Conservation (phyloP, 495 filamentous ascomycete species). For the Parathielavia hyrcaniae region DNA sequence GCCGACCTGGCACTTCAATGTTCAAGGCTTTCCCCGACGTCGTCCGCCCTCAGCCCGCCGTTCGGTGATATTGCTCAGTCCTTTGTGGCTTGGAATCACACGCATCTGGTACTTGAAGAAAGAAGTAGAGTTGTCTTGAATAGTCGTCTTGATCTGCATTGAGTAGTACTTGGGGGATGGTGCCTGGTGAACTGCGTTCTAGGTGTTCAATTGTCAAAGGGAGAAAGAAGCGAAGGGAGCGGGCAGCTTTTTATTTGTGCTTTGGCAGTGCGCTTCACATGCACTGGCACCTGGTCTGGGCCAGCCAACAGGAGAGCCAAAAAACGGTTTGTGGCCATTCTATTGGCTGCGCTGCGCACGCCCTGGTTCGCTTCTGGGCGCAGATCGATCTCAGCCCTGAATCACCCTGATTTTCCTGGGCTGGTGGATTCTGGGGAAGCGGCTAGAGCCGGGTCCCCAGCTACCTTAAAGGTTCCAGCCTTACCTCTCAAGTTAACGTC, state of each 20-base stretch:
- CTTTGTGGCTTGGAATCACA: constrained; percentile 35
- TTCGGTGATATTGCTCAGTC: constrained; percentile 37
- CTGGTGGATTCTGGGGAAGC: neutral
- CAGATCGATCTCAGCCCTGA: constrained; percentile 13
- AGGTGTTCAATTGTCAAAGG: constrained; percentile 4
- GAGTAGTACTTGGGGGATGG: constrained; percentile 17
- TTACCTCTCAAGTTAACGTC: no score
- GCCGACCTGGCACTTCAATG: neutral
- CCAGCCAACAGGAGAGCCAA: constrained; percentile 1
- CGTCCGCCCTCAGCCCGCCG: constrained; percentile 45
- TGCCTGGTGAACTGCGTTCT: constrained; percentile 1
- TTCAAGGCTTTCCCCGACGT: constrained; percentile 46
- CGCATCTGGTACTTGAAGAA: constrained; percentile 47
- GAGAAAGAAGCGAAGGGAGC: constrained; percentile 18
- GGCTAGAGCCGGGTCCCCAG: constrained; percentile 3
- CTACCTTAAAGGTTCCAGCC: neutral
- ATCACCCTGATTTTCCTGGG: constrained; percentile 11
- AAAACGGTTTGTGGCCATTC: constrained; percentile 12
- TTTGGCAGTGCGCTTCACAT: constrained; percentile 1
- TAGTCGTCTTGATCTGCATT: constrained; percentile 45
- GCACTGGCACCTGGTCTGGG: constrained; percentile 1
- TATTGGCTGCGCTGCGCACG: constrained; percentile 7
- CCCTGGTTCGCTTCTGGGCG: neutral
- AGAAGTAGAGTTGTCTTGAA: constrained; percentile 38
- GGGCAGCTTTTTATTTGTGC: constrained; percentile 10